A percentile compares a stretch with the other conserved stretches of the same genome.
Evolutionary conservation across 2,329 filamentous ascomycete genomes (phyloP).

Genomic region (Chalaropsis thielavioides): DNA sequence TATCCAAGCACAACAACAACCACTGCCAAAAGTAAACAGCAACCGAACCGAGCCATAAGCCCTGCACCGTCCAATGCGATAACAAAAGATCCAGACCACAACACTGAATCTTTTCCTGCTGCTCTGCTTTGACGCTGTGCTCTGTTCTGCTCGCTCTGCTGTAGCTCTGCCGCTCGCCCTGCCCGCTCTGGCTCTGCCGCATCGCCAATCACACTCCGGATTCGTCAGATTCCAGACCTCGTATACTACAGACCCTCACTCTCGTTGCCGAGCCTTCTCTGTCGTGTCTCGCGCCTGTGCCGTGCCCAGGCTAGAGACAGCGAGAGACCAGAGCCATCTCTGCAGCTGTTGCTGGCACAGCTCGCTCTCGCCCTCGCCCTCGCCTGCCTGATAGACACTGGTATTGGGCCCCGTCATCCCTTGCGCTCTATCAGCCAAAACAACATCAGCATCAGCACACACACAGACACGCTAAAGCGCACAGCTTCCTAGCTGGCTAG

Average conservation of each 20-base stretch:
- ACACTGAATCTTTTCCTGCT: not conserved
- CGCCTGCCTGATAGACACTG: not conserved
- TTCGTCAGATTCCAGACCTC: not conserved
- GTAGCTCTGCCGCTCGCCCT: too few relatives aligned
- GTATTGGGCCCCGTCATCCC: not conserved
- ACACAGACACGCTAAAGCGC: not conserved
- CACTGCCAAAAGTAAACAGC: not conserved
- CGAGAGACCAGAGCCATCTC: not conserved
- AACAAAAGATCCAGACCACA: constrained; percentile 2
- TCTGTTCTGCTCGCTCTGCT: not conserved
- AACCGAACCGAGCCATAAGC: not conserved
- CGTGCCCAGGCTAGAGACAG: not conserved
- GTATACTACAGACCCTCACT: not conserved
- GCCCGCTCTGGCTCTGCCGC: too few relatives aligned
- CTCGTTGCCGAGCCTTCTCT: too few relatives aligned
- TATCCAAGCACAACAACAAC: constrained; percentile 2
- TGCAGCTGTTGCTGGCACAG: constrained; percentile 4
- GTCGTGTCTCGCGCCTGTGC: not conserved
- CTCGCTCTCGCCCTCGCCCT: not conserved
- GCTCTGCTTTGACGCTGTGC: not conserved
- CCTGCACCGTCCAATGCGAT: not conserved
- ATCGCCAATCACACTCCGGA: not conserved
- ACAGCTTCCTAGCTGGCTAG: not conserved
- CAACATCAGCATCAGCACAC: not conserved
- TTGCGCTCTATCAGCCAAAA: not conserved